Evolutionary conservation across 73 alveolate genomes (phyloP).

Genomic region (Paramecium primaurelia): DNA sequence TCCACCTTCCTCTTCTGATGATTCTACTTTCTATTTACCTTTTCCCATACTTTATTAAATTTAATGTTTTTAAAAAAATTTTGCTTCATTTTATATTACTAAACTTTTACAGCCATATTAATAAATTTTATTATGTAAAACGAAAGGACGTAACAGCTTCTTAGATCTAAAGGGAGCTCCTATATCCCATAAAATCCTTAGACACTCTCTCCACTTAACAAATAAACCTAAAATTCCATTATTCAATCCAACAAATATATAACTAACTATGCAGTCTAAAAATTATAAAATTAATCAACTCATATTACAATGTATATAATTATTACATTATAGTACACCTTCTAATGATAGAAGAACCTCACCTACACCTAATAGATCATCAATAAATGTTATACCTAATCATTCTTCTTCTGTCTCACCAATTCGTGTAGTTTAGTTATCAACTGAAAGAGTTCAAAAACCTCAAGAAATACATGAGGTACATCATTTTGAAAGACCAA

Average conservation of each 20-base stretch:
- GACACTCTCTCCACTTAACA: not conserved
- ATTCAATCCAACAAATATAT: not conserved
- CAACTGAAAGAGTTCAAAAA: not conserved
- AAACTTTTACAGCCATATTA: not conserved
- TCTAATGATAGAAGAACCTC: not conserved
- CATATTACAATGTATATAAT: not conserved
- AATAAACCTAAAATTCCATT: not conserved
- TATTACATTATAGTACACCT: not conserved
- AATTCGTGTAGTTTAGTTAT: not conserved
- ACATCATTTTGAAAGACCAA: slow-evolving; percentile 17
- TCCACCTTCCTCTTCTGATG: not conserved
- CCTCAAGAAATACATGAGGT: slow-evolving; percentile 5
- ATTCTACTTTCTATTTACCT: not conserved
- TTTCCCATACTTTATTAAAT: not conserved
- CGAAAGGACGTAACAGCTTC: not conserved
- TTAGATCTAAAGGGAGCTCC: not conserved
- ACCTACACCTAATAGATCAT: not conserved
- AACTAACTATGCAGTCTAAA: not conserved
- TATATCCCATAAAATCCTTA: not conserved
- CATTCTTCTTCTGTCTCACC: not conserved
- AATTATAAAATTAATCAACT: not conserved
- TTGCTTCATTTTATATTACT: not conserved
- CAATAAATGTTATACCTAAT: not conserved
- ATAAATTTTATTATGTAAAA: not conserved
- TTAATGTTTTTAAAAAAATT: not conserved